phyloP scores from a whole-genome alignment of 176 grass and related monocot species.

The Eleusine indica region DNA sequence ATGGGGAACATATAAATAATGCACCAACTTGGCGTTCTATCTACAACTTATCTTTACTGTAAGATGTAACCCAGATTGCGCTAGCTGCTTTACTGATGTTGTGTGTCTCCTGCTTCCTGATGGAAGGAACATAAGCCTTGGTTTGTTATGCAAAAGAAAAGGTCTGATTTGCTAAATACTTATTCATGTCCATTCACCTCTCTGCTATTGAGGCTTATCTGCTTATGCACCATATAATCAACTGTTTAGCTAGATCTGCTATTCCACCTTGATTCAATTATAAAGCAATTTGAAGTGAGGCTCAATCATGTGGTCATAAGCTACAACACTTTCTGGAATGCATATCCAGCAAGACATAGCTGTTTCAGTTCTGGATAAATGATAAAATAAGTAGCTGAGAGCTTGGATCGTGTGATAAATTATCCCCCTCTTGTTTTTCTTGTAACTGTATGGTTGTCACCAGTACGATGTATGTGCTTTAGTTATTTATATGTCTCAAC shows the following conservation, averaged over 20 bases:
- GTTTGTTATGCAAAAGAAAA: background rate
- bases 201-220: background rate
- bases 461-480: background rate
- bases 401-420: constrained; percentile 10
- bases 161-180: background rate
- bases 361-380: background rate
- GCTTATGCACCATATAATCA: background rate
- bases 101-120: background rate
- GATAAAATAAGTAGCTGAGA: background rate
- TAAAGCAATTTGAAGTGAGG: constrained; percentile 3
- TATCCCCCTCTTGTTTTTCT: background rate
- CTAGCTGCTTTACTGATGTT: background rate
- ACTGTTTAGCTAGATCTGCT: constrained; percentile 1
- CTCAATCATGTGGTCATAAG: constrained; percentile 10
- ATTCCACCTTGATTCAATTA: background rate
- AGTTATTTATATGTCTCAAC: constrained; percentile 11
- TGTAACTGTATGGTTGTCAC: background rate
- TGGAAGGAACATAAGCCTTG: background rate
- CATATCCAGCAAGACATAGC: background rate
- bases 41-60: background rate
- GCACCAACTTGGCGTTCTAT: background rate
- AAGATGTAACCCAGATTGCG: background rate
- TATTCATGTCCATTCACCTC: background rate
- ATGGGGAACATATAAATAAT: background rate
- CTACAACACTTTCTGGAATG: constrained; percentile 21